A percentile compares a stretch with the other conserved stretches of the same genome.
phyloP scores from a whole-genome alignment of 345 rosid genomes.

The Eucalyptus dawsonii region DNA sequence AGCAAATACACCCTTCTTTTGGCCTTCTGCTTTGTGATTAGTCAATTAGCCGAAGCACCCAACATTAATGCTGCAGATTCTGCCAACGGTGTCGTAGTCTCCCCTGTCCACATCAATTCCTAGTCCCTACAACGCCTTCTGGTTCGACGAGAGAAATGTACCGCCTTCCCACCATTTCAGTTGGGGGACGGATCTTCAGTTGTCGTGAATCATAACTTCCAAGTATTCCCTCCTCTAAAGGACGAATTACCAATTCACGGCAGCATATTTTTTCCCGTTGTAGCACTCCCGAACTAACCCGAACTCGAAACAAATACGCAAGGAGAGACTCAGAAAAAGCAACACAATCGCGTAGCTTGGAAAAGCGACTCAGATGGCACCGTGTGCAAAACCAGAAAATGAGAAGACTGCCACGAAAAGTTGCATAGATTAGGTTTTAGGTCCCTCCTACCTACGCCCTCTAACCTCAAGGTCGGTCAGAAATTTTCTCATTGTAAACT shows the following conservation, averaged over 20 bases:
- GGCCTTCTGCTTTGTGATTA: neutral
- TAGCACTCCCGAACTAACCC: neutral
- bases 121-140: neutral
- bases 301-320: neutral
- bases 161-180: neutral
- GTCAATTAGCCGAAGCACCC: neutral
- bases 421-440: neutral
- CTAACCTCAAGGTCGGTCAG: neutral
- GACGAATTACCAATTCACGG: neutral
- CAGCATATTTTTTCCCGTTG: neutral
- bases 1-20: neutral
- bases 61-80: neutral
- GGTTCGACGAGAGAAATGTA: neutral
- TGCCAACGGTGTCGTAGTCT: neutral
- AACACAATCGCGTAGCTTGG: neutral
- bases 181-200: neutral
- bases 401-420: neutral
- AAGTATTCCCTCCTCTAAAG: neutral
- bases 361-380: neutral
- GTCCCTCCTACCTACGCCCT: neutral
- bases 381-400: neutral
- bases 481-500: neutral
- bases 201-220: neutral
- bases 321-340: neutral
- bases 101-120: neutral